Evolutionary conservation across 306 rosid genomes (phyloP).

Genomic region (Elaeagnus macrophylla): DNA sequence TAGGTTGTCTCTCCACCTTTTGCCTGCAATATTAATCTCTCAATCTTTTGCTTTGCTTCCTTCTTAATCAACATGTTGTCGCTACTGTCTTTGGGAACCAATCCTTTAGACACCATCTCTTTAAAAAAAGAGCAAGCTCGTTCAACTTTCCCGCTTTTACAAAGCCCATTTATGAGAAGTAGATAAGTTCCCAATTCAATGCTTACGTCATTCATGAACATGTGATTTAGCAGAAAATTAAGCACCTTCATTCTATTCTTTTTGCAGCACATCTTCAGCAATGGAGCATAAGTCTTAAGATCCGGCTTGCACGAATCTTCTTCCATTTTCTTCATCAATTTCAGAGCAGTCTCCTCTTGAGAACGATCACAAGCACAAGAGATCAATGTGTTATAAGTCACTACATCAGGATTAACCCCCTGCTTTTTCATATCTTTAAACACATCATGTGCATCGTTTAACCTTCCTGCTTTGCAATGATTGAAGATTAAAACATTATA

Average conservation of each 20-base stretch:
- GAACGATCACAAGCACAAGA: constrained; percentile 51
- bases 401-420: constrained; percentile 39
- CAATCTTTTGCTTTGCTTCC: constrained; percentile 39
- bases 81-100: constrained; percentile 21
- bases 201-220: constrained; percentile 57
- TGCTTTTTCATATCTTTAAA: constrained; percentile 66
- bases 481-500: constrained; percentile 49
- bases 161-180: constrained; percentile 40
- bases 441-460: constrained; percentile 54
- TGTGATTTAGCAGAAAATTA: constrained; percentile 57
- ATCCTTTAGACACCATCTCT: constrained; percentile 39
- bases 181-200: constrained; percentile 51
- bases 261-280: constrained; percentile 74
- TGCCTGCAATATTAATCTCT: constrained; percentile 39
- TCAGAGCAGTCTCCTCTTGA: constrained; percentile 72
- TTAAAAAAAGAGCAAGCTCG: constrained; percentile 32
- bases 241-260: constrained; percentile 84
- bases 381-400: constrained; percentile 54
- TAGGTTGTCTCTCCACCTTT: neutral
- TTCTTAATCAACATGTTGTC: constrained; percentile 31
- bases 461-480: constrained; percentile 61
- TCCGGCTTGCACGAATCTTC: constrained; percentile 49
- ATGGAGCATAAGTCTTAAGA: constrained; percentile 55
- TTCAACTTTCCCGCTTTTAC: constrained; percentile 12
- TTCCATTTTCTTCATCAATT: constrained; percentile 74